Conservation (phyloP, 2,329 filamentous ascomycete genomes). For the Neofusicoccum laricinum region DNA sequence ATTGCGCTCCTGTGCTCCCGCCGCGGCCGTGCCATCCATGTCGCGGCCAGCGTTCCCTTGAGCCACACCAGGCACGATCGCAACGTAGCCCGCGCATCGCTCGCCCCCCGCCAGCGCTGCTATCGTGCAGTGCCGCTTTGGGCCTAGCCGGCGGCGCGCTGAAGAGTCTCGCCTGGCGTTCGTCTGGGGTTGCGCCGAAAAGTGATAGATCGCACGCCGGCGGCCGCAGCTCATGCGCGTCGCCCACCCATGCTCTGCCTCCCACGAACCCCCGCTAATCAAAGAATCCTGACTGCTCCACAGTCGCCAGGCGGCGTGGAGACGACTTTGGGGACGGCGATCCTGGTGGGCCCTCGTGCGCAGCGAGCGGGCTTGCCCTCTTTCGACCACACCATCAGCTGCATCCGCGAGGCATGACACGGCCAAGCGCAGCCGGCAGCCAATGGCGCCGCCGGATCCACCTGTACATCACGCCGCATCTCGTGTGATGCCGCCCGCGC, state of each 20-base stretch:
- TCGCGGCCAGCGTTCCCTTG: background rate
- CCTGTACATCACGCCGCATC: constrained; percentile 12
- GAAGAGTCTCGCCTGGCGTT: background rate
- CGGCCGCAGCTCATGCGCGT: background rate
- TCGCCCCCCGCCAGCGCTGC: background rate
- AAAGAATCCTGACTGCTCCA: constrained; percentile 12
- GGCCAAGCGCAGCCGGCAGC: constrained; percentile 8
- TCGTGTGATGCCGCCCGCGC: constrained; percentile 8
- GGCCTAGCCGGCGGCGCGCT: background rate
- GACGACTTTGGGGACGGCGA: constrained; percentile 12
- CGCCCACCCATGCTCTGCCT: background rate
- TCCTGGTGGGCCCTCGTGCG: constrained; percentile 4
- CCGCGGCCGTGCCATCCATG: no score
- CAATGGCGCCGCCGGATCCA: background rate
- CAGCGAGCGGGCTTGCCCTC: background rate
- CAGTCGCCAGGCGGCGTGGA: background rate
- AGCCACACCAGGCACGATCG: background rate
- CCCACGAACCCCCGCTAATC: background rate
- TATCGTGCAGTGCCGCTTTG: constrained; percentile 15
- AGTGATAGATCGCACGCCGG: constrained; percentile 11
- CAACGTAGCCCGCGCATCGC: background rate
- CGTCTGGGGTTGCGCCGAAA: background rate
- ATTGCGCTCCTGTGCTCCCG: no score
- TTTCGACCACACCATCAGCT: background rate
- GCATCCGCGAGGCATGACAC: background rate